Evolutionary conservation across 257 asterid species (phyloP).

Genomic region (Capsicum pubescens): DNA sequence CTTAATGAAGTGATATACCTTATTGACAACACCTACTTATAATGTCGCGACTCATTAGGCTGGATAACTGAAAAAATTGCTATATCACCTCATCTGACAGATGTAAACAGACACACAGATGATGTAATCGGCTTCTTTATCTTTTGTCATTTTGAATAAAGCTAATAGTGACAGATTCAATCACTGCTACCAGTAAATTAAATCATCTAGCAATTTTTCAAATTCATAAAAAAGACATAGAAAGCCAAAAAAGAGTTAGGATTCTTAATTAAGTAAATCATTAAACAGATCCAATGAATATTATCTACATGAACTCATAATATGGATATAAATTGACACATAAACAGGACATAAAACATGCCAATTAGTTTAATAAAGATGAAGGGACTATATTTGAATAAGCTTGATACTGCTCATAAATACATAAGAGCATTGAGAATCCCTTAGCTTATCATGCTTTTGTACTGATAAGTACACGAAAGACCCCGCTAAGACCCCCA

Average conservation of each 20-base stretch:
- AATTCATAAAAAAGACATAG: neutral
- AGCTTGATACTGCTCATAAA: neutral
- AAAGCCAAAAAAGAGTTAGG: neutral
- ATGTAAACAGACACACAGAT: neutral
- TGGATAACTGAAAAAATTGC: neutral
- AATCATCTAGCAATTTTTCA: neutral
- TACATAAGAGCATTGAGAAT: neutral
- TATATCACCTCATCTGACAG: neutral
- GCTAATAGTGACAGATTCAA: neutral
- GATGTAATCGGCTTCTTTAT: neutral
- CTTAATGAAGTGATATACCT: neutral
- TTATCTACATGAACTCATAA: neutral
- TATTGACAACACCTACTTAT: neutral
- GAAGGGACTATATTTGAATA: neutral
- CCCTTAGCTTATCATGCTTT: too few species aligned
- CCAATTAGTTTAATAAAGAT: neutral
- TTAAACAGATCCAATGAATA: conserved; percentile 14
- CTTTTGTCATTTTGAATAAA: neutral
- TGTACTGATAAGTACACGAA: too few species aligned
- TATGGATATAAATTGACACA: neutral
- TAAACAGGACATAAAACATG: neutral
- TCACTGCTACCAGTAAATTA: neutral
- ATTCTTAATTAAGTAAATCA: neutral
- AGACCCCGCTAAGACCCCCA: neutral
- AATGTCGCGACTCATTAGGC: neutral